A percentile compares a stretch with the other conserved stretches of the same genome.
Evolutionary conservation across 306 rosid genomes (phyloP).

Genomic region (Prunus fruticosa): DNA sequence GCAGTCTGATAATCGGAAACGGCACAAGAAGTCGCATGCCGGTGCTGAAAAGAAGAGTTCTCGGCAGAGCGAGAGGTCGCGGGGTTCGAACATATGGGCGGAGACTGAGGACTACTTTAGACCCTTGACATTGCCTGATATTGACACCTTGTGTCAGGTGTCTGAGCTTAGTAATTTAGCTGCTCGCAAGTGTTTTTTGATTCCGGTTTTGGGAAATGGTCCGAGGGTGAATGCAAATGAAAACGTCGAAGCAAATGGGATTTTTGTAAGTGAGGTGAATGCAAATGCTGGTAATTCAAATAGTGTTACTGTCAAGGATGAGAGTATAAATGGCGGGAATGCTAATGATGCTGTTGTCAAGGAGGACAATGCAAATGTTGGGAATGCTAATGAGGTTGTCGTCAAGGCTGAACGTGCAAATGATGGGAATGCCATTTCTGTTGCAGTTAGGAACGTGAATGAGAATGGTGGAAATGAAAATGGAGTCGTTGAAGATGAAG

Average conservation of each 20-base stretch:
- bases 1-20: conserved; percentile 58
- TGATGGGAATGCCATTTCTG: not conserved
- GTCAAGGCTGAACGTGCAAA: not conserved
- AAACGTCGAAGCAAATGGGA: not conserved
- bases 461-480: conserved; percentile 9
- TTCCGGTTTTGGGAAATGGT: conserved; percentile 44
- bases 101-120: conserved; percentile 81
- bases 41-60: conserved; percentile 67
- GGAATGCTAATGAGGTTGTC: not conserved
- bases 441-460: not conserved
- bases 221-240: conserved; percentile 4
- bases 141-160: conserved; percentile 52
- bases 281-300: not conserved
- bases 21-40: conserved; percentile 73
- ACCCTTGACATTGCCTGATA: conserved; percentile 59
- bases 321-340: conserved; percentile 2
- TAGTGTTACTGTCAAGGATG: not conserved
- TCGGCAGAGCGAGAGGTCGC: conserved; percentile 49
- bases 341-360: not conserved
- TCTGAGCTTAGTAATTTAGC: conserved; percentile 44
- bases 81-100: conserved; percentile 56
- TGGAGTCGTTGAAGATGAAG: conserved; percentile 26
- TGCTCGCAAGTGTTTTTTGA: conserved; percentile 42
- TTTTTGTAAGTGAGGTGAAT: not conserved
- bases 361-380: conserved; percentile 1